Evolutionary conservation across 306 rosid genomes (phyloP), one percentile per base, ranked within the genome.

Genomic region (Vigna angularis): DNA sequence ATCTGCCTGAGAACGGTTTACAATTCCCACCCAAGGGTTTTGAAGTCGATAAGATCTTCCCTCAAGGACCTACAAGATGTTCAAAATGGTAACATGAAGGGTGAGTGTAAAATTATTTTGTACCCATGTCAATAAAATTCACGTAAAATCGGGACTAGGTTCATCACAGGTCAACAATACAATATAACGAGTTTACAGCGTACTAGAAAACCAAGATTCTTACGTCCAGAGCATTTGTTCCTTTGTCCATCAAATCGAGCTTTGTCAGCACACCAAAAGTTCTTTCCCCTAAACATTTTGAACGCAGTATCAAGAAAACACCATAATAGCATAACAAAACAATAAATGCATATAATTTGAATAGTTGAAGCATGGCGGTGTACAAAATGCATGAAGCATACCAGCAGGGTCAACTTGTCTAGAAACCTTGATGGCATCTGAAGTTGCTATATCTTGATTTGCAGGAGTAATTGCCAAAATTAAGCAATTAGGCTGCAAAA

Each of bases 21-120:
- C 98, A 66, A 95, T 82, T 63, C 99, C 99, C 78, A 95, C 99
- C 99, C 99, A 95, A n/a, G 98, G 99, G 0, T 66, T 92, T 81
- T 70, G 96, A 82, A 95, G 91, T 64, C 93, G 88, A 73, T 90
- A 95, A 59, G 98, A 84, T 87, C 89, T 91, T 86, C 98, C 99
- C 85, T 95, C 99, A 42, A 95, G 88, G 77, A 95, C 99, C 99
- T 95, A 63, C 13, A 80, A 64, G 58, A 73, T 8, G 36, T 72
- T 13, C 48, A 79, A 57, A 83, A 57, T 76, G 55, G 61, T 45
- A 53, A 52, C 20, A 67, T 52, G 52, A 72, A 13, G 26, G 45
- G 14, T 28, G 10, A 42, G 57, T 20, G 22, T 8, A 2, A 57
- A 74, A 66, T 2, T 26, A 48, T 42, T 70, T 13, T 7, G 63